Percentiles rank a stretch among this genome's conserved stretches.
phyloP scores from a whole-genome alignment of 352 stramenopile genomes.

The Globisporangium mamillatum region DNA sequence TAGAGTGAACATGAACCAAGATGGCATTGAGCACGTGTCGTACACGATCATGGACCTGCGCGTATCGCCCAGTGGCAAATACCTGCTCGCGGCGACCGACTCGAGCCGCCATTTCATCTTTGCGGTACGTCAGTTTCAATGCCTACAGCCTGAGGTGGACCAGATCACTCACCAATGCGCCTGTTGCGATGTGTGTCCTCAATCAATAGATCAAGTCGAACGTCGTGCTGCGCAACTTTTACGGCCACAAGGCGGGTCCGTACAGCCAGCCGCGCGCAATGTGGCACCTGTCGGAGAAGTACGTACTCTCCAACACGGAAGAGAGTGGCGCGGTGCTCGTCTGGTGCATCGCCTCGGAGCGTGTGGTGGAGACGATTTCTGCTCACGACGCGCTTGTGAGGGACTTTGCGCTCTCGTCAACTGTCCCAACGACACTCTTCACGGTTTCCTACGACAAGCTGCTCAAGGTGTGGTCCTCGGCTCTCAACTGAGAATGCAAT shows the following conservation, averaged over 20 bases:
- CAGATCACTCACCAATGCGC: neutral
- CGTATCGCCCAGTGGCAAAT: slow-evolving; percentile 70
- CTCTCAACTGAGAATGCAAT: neutral
- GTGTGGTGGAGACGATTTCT: slow-evolving; percentile 60
- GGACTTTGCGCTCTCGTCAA: slow-evolving; percentile 25
- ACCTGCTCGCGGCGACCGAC: slow-evolving; percentile 77
- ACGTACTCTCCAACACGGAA: slow-evolving; percentile 82
- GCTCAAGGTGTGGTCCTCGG: slow-evolving; percentile 56
- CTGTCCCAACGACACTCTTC: slow-evolving; percentile 26
- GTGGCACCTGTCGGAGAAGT: slow-evolving; percentile 84
- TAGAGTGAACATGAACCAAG: slow-evolving; percentile 86
- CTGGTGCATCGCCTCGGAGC: slow-evolving; percentile 78
- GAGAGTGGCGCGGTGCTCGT: slow-evolving; percentile 57
- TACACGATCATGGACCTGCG: slow-evolving; percentile 87
- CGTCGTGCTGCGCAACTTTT: slow-evolving; percentile 68
- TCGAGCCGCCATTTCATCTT: slow-evolving; percentile 83
- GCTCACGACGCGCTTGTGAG: slow-evolving; percentile 72
- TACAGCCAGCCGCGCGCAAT: slow-evolving; percentile 75
- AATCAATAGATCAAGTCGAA: slow-evolving; percentile 56
- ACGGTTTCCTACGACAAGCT: slow-evolving; percentile 83
- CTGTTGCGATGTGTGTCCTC: slow-evolving; percentile 4
- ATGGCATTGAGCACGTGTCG: slow-evolving; percentile 84
- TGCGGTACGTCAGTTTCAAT: slow-evolving; percentile 27
- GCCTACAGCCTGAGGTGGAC: neutral
- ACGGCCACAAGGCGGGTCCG: slow-evolving; percentile 76